Evolutionary conservation across 352 stramenopile genomes (phyloP), one percentile per base, ranked within the genome.

Genomic region (Globisporangium canariense): DNA sequence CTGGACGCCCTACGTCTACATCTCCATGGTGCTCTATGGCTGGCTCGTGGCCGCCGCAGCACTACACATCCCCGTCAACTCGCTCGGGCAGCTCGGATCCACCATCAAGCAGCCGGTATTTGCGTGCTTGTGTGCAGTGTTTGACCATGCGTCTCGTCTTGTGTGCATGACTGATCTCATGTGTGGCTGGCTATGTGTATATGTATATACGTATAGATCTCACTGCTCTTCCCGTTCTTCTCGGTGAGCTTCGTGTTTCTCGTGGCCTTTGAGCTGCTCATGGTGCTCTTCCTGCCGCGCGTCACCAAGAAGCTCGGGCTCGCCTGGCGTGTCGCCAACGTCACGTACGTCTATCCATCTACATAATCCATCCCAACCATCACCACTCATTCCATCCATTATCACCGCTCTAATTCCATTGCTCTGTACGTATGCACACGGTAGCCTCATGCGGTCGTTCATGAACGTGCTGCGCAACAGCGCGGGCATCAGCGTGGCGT

Each of bases 1-100:
- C 46, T 95, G 87, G 87, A 95, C 87, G 61, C 83, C 85, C 18
- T 95, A 95, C 63, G 87, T 95, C 14, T 95, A 95, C 74, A 71
- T 93, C 41, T 94, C 85, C 38, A 93, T 95, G 84, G 77, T 74
- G 11, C 78, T 95, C 64, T 95, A 95, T 62, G 85, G 74, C 25
- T 95, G 87, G 87, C 82, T 95, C 25, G 78, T 93, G 36, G 86
- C 83, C 1, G 87, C 87, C 6, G 86, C 84, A 0, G 83, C 76
- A 30, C 59, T 95, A 55, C 85, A 95, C 61, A 90, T 83, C 10
- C 86, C 87, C 16, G 68, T 93, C 54, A 78, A 88, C 60, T 74
- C 83, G 18, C 66, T 92, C 22, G 87, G 87, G 10, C 70, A 93
- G 38, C 51, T 92, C 47, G 85, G 92, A 61, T 86, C 82, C 14